Evolutionary conservation across 805 yeast species (phyloP).

Genomic region (Yarrowia sp.): DNA sequence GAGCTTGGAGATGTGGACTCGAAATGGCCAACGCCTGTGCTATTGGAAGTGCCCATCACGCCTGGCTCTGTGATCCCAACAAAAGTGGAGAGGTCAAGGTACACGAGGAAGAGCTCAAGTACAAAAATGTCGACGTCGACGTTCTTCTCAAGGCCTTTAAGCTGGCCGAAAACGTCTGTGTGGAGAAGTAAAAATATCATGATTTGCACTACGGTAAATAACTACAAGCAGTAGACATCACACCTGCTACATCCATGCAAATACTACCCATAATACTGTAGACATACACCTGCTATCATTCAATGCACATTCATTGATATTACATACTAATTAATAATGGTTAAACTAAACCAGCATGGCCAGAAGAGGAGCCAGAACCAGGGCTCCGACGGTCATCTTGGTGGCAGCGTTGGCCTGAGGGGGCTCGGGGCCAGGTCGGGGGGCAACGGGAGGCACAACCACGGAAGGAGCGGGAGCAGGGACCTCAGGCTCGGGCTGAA

Average conservation of each 20-base stretch:
- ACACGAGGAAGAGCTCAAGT: constrained; percentile 13
- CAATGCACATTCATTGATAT: not conserved
- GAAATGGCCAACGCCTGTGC: constrained; percentile 92
- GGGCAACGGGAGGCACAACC: not conserved
- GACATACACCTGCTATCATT: no score
- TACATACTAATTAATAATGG: not conserved
- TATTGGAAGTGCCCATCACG: constrained; percentile 64
- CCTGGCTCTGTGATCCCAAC: constrained; percentile 32
- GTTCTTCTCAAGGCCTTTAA: constrained; percentile 27
- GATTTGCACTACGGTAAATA: not conserved
- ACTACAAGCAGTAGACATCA: not conserved
- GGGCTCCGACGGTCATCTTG: constrained; percentile 3
- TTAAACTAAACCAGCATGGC: constrained; percentile 17
- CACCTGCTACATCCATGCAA: no score
- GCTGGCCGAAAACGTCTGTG: constrained; percentile 7
- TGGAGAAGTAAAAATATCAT: not conserved
- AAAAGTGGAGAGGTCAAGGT: not conserved
- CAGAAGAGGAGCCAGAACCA: constrained; percentile 14
- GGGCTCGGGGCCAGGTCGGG: not conserved
- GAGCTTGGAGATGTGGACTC: constrained; percentile 62
- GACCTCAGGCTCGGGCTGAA: not conserved
- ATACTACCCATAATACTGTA: no score
- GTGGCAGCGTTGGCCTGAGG: constrained; percentile 33
- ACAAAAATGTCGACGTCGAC: constrained; percentile 16
- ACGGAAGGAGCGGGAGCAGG: not conserved